Conservation (phyloP, 805 yeast species). For the Saccharomycopsis microspora region DNA sequence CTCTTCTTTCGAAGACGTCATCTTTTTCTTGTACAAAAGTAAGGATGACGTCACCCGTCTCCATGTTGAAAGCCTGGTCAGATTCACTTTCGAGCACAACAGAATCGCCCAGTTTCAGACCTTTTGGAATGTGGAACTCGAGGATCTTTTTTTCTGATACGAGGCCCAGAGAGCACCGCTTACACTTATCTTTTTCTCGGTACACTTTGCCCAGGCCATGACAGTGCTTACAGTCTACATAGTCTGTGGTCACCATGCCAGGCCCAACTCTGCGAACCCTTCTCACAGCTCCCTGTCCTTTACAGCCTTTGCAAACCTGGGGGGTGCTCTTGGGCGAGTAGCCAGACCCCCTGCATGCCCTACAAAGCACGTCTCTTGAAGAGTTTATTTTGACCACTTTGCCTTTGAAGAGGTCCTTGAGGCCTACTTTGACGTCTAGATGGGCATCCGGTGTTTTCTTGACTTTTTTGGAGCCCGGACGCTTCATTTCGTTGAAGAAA, state of each 20-base stretch:
- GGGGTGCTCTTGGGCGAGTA: conserved; percentile 47
- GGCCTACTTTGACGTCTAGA: conserved; percentile 50
- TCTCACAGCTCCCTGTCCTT: conserved; percentile 56
- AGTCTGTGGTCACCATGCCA: conserved; percentile 59
- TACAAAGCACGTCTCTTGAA: conserved; percentile 63
- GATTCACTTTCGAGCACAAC: conserved; percentile 58
- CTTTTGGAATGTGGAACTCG: conserved; percentile 68
- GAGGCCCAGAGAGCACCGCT: conserved; percentile 47
- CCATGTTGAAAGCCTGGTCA: conserved; percentile 63
- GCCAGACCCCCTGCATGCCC: conserved; percentile 67
- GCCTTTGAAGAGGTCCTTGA: conserved; percentile 73
- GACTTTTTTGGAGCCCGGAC: neutral
- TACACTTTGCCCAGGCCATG: conserved; percentile 54
- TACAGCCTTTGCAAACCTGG: conserved; percentile 52
- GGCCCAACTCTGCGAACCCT: conserved; percentile 58
- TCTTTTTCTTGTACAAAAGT: conserved; percentile 39
- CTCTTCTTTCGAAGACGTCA: conserved; percentile 40
- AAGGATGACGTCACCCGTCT: conserved; percentile 70
- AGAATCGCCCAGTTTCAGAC: conserved; percentile 50
- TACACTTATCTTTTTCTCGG: conserved; percentile 63
- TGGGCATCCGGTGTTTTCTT: conserved; percentile 53
- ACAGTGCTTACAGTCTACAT: conserved; percentile 55
- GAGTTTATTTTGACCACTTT: conserved; percentile 65
- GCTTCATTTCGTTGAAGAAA: conserved; percentile 44
- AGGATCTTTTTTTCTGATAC: conserved; percentile 57